phyloP scores from a whole-genome alignment of 371 early-diverging fungal species.

The Mortierella sp. region DNA sequence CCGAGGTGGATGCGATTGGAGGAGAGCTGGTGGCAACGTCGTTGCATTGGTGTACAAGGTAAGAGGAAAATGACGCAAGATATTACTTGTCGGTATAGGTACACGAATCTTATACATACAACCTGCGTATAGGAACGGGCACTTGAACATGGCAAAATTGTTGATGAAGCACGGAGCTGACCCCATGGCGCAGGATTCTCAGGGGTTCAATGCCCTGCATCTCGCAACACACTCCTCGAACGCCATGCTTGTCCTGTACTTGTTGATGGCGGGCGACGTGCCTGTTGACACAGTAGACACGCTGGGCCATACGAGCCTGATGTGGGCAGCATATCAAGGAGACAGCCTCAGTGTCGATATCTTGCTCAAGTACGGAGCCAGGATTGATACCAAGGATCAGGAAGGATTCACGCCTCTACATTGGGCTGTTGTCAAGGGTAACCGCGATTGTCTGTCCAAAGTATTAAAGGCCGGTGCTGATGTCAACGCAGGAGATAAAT shows the following conservation, averaged over 20 bases:
- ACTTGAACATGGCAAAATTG: conserved; percentile 77
- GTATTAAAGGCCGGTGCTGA: conserved; percentile 73
- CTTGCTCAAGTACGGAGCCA: conserved; percentile 77
- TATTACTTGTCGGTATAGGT: too few species aligned
- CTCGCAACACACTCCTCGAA: conserved; percentile 91
- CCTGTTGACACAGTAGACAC: conserved; percentile 81
- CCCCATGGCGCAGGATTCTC: conserved; percentile 77
- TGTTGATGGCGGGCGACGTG: conserved; percentile 74
- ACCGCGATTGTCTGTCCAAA: conserved; percentile 67
- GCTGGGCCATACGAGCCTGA: conserved; percentile 87
- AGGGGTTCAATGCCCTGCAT: conserved; percentile 93
- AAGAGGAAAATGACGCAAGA: too few species aligned
- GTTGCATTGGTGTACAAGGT: conserved; percentile 90
- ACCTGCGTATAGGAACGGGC: conserved; percentile 66
- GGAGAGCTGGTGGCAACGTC: conserved; percentile 88
- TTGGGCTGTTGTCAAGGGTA: conserved; percentile 78
- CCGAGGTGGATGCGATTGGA: conserved; percentile 79
- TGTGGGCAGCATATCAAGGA: conserved; percentile 96
- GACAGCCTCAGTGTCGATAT: conserved; percentile 75
- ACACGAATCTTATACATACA: background rate
- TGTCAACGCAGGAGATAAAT: conserved; percentile 68
- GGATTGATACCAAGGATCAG: conserved; percentile 72
- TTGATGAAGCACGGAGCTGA: conserved; percentile 85
- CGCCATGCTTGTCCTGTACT: conserved; percentile 77
- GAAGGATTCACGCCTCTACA: conserved; percentile 78